Evolutionary conservation across 2,329 filamentous ascomycete species (phyloP), one percentile per base, ranked within the genome.

Genomic region (Penicillium sp.): DNA sequence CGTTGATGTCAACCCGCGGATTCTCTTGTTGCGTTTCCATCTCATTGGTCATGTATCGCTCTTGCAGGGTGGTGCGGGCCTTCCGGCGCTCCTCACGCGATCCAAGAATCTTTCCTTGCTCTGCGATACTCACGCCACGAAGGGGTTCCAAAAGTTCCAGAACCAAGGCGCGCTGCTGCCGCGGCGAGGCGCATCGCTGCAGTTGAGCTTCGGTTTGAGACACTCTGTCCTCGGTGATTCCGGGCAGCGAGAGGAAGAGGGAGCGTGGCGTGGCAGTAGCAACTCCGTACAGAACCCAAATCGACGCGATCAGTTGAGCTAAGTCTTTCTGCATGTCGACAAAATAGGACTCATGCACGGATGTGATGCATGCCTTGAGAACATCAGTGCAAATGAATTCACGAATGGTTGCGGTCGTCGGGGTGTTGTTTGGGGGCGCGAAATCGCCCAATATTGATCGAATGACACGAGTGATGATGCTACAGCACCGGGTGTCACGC

Each of bases 301-400:
- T 92, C 3, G 82, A 77, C 0, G 89, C 89, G 45, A 98, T 95
- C 25, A 96, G 73, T 14, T 81, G 77, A 0, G 88, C 90, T 14
- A 98, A 74, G 35, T 98, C 89, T 59, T 89, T 90, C 56, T 98
- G 92, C 45, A 93, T 78, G 51, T 98, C 92, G 22, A 95, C 89
- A 64, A 96, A 98, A 64, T 96, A 95, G 0, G 87, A 82, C 51
- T 98, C 92, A 65, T 96, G 85, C 34, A 98, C 79, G 2, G 85
- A 93, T 1, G 82, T 85, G 59, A 95, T 85, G 55, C 85, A 90
- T 0, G 88, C 87, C 67, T 89, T 86, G 33, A 98, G 76, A 2
- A 96, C 86, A 50, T 95, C 85, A 4, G 80, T 80, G 35, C 82
- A 87, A 57, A 96, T 89, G 63, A 89, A 98, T 56, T 95, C 87